Evolutionary conservation across 2,329 filamentous ascomycete species (phyloP).

Genomic region (Talaromyces marneffei): DNA sequence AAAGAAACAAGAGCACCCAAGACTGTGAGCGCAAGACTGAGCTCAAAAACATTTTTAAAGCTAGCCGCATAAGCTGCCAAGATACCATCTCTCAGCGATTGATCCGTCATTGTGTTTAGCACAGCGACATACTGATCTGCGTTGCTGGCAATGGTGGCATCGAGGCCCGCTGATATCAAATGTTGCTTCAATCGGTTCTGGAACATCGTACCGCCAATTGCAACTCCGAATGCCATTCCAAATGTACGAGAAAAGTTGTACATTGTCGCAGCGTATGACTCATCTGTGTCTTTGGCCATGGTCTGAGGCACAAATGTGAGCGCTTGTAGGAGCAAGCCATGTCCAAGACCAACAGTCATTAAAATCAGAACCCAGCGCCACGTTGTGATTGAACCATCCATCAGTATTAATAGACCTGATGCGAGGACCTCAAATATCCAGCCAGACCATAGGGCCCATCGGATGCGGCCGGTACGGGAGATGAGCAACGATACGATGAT

Average conservation of each 20-base stretch:
- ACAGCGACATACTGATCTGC: constrained; percentile 2
- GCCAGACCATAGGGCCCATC: constrained; percentile 56
- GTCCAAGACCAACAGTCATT: constrained; percentile 54
- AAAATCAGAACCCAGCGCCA: constrained; percentile 57
- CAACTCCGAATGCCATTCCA: constrained; percentile 61
- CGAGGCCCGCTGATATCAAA: background rate
- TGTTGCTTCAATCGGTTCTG: constrained; percentile 47
- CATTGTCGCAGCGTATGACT: constrained; percentile 57
- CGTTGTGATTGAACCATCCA: background rate
- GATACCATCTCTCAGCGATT: background rate
- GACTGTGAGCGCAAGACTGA: background rate
- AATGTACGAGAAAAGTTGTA: constrained; percentile 63
- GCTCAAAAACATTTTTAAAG: background rate
- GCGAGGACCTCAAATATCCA: constrained; percentile 57
- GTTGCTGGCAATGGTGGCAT: background rate
- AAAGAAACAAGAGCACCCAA: background rate
- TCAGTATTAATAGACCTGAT: constrained; percentile 42
- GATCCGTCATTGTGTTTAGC: background rate
- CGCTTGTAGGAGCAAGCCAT: constrained; percentile 59
- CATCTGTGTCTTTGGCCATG: constrained; percentile 50
- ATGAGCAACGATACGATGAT: constrained; percentile 47
- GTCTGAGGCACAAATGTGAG: constrained; percentile 61
- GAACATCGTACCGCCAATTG: constrained; percentile 62
- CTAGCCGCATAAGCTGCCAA: background rate
- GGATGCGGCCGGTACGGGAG: constrained; percentile 55